Percentiles rank a stretch among this genome's conserved stretches.
Evolutionary conservation across 352 stramenopile genomes (phyloP).

Genomic region (Pythium plurisporium): DNA sequence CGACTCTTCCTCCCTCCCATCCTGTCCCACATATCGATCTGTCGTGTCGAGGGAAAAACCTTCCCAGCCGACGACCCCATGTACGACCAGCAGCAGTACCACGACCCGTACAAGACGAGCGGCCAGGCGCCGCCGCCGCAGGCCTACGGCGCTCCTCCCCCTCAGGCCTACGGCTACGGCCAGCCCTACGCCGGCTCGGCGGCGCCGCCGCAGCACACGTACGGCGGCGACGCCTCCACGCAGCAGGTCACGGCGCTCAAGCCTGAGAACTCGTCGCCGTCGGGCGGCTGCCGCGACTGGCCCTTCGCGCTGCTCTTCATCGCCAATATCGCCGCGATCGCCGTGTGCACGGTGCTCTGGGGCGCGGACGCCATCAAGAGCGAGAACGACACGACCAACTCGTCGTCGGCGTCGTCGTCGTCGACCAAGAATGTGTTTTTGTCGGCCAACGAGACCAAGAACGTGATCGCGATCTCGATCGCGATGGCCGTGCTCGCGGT

Average conservation of each 20-base stretch:
- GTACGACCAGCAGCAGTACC: conserved; percentile 31
- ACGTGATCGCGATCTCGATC: conserved; percentile 16
- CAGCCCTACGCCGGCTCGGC: conserved; percentile 22
- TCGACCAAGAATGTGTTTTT: conserved; percentile 25
- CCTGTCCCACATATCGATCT: background rate
- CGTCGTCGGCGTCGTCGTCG: conserved; percentile 23
- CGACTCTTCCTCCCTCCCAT: background rate
- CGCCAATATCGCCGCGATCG: conserved; percentile 69
- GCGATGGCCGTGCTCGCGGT: conserved; percentile 45
- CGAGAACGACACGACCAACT: conserved; percentile 23
- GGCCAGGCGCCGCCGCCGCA: conserved; percentile 5
- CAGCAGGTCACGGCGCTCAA: conserved; percentile 67
- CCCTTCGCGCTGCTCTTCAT: conserved; percentile 80
- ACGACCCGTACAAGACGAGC: conserved; percentile 30
- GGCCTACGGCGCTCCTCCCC: background rate
- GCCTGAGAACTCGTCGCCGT: conserved; percentile 29
- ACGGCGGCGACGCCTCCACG: conserved; percentile 23
- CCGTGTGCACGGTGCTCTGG: conserved; percentile 59
- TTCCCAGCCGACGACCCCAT: conserved; percentile 14
- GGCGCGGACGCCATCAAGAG: conserved; percentile 56
- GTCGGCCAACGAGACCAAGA: conserved; percentile 43
- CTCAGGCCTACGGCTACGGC: conserved; percentile 4
- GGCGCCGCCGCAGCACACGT: conserved; percentile 19
- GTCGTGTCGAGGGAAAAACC: background rate
- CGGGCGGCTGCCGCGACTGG: conserved; percentile 60